Evolutionary conservation across 441 rosid genomes (phyloP).

Genomic region (Pelargonium australe): DNA sequence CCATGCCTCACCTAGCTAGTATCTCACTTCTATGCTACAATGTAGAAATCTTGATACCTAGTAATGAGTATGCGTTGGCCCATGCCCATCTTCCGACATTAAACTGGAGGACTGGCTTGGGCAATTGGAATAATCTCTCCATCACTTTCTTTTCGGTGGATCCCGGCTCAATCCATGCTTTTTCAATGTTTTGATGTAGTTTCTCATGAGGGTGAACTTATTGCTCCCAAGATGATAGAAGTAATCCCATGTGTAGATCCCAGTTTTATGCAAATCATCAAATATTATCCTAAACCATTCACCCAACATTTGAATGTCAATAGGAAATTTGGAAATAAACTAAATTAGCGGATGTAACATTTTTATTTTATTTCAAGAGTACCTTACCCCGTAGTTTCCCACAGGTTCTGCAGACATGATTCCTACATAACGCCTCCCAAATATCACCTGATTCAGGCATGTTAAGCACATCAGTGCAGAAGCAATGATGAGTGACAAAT

Average conservation of each 20-base stretch:
- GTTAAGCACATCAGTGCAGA: conserved; percentile 7
- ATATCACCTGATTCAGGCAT: conserved; percentile 56
- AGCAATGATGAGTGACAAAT: neutral
- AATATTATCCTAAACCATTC: conserved; percentile 57
- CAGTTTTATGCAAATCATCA: conserved; percentile 87
- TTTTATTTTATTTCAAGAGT: conserved; percentile 17
- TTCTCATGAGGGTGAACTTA: conserved; percentile 71
- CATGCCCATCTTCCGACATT: too few species aligned
- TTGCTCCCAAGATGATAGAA: conserved; percentile 73
- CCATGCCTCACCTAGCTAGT: neutral
- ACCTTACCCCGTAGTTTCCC: conserved; percentile 95
- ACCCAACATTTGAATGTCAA: conserved; percentile 7
- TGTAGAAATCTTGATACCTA: too few species aligned
- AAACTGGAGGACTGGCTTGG: too few species aligned
- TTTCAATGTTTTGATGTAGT: conserved; percentile 60
- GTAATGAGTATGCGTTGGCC: too few species aligned
- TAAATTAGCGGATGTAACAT: neutral
- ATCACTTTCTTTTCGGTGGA: conserved; percentile 53
- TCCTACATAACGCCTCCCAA: conserved; percentile 81
- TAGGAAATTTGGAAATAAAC: neutral
- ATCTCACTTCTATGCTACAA: neutral
- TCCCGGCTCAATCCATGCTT: conserved; percentile 87
- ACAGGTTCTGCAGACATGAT: conserved; percentile 91
- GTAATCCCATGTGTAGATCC: conserved; percentile 89
- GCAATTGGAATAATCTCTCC: neutral